phyloP scores from a whole-genome alignment of 2,329 filamentous ascomycete genomes.

The Penicillium corylophilum region DNA sequence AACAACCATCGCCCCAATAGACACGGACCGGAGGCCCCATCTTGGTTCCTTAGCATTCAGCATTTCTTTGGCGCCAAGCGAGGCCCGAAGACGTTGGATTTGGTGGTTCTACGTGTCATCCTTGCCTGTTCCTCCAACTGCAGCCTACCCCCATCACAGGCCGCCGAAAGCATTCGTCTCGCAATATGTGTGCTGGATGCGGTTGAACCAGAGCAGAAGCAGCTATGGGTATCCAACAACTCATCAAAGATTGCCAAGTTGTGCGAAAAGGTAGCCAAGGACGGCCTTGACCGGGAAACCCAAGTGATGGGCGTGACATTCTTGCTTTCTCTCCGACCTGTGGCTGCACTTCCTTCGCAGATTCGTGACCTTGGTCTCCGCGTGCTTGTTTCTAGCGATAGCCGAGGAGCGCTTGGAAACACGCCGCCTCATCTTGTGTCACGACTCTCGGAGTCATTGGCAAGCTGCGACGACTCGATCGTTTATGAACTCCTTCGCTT shows the following conservation, averaged over 20 bases:
- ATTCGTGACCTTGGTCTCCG: conserved; percentile 27
- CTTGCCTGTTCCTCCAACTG: conserved; percentile 41
- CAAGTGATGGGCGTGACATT: conserved; percentile 37
- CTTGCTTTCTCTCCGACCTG: conserved; percentile 28
- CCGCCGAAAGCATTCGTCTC: conserved; percentile 37
- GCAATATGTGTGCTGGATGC: conserved; percentile 37
- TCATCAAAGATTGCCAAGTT: conserved; percentile 37
- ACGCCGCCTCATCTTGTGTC: conserved; percentile 25
- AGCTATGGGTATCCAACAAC: conserved; percentile 35
- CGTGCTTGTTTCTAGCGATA: conserved; percentile 27
- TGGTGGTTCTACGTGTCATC: conserved; percentile 42
- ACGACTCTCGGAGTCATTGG: conserved; percentile 37
- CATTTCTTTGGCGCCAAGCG: conserved; percentile 43
- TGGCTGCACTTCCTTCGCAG: conserved; percentile 24
- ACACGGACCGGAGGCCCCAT: conserved; percentile 18
- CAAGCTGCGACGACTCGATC: conserved; percentile 22
- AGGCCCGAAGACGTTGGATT: conserved; percentile 41
- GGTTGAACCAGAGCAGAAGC: conserved; percentile 33
- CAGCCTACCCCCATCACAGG: conserved; percentile 26
- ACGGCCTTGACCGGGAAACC: conserved; percentile 28
- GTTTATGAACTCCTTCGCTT: conserved; percentile 25
- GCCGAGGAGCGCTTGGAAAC: conserved; percentile 16
- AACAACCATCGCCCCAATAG: conserved; percentile 3
- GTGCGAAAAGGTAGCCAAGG: conserved; percentile 36
- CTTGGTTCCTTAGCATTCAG: conserved; percentile 37